phyloP scores from a whole-genome alignment of 768 basidiomycete species.

The Trametes punicea region DNA sequence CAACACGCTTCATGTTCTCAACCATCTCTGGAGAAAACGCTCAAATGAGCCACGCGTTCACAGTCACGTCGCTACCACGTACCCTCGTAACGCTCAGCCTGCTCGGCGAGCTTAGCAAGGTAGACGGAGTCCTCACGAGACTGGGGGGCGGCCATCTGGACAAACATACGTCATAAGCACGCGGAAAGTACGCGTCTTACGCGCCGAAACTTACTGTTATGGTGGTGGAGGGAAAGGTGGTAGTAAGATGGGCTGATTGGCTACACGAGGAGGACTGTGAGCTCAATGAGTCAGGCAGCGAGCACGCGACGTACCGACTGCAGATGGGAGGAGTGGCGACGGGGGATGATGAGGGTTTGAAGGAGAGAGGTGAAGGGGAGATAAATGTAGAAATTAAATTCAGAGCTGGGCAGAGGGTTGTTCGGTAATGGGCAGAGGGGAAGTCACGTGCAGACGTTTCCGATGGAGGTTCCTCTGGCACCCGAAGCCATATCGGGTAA shows the following conservation, averaged over 20 bases:
- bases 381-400: constrained; percentile 62
- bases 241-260: constrained; percentile 13
- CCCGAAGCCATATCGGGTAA: constrained; percentile 16
- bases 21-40: constrained; percentile 74
- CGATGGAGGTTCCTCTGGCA: constrained; percentile 25
- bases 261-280: constrained; percentile 31
- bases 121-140: constrained; percentile 97
- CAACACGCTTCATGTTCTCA: constrained; percentile 99
- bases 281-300: constrained; percentile 34
- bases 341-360: constrained; percentile 44
- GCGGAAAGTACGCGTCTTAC: constrained; percentile 37
- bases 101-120: constrained; percentile 99
- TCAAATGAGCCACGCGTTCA: constrained; percentile 16
- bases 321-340: constrained; percentile 31
- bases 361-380: constrained; percentile 38
- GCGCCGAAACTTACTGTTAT: constrained; percentile 43
- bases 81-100: constrained; percentile 99
- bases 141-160: constrained; percentile 62
- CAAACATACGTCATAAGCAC: constrained; percentile 24
- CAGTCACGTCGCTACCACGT: constrained; percentile 20
- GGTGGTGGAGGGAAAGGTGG: constrained; percentile 22
- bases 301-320: constrained; percentile 39
- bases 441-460: constrained; percentile 30
- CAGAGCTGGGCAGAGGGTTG: constrained; percentile 72
- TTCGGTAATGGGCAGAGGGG: constrained; percentile 40